These are phyloP conservation scores for Royoungia palumana DNA, from an alignment of 768 basidiomycete species.

Conservation along the genomic window DNA sequence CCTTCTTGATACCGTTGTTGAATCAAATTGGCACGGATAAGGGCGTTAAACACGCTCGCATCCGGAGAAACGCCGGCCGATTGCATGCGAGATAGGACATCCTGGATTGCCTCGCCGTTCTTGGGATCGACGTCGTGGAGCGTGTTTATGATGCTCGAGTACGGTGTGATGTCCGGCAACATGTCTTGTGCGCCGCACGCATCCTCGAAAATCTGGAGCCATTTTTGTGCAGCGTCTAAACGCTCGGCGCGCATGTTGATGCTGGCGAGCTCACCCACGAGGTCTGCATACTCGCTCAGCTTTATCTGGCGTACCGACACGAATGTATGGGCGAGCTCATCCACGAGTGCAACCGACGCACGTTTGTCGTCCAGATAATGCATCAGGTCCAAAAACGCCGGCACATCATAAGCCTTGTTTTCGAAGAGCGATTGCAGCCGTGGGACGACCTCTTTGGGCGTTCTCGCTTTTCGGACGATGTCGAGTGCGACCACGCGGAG, in stretches of 20 bases:
- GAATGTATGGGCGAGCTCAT: conserved; percentile 22
- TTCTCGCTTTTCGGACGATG: conserved; percentile 14
- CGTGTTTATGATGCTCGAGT: conserved; percentile 39
- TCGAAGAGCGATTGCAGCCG: conserved; percentile 16
- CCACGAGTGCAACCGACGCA: conserved; percentile 14
- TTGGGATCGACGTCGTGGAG: conserved; percentile 31
- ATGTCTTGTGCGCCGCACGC: conserved; percentile 17
- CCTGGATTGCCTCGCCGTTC: conserved; percentile 31
- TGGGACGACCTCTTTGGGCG: neutral
- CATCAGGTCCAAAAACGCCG: conserved; percentile 28
- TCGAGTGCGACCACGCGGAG: conserved; percentile 40
- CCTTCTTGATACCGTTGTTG: conserved; percentile 33
- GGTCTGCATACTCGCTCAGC: conserved; percentile 28
- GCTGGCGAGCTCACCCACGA: conserved; percentile 38
- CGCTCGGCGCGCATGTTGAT: conserved; percentile 34
- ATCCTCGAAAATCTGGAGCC: conserved; percentile 27
- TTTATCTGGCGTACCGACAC: conserved; percentile 13
- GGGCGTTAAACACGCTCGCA: conserved; percentile 44
- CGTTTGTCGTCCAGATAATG: conserved; percentile 18
- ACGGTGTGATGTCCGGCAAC: conserved; percentile 26
- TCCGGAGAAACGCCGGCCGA: conserved; percentile 37
- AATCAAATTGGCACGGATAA: conserved; percentile 41
- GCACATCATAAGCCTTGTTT: conserved; percentile 14
- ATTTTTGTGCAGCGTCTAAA: conserved; percentile 28
- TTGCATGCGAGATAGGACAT: conserved; percentile 39